Conservation (phyloP, 768 basidiomycete species). For the Imleria badia region DNA sequence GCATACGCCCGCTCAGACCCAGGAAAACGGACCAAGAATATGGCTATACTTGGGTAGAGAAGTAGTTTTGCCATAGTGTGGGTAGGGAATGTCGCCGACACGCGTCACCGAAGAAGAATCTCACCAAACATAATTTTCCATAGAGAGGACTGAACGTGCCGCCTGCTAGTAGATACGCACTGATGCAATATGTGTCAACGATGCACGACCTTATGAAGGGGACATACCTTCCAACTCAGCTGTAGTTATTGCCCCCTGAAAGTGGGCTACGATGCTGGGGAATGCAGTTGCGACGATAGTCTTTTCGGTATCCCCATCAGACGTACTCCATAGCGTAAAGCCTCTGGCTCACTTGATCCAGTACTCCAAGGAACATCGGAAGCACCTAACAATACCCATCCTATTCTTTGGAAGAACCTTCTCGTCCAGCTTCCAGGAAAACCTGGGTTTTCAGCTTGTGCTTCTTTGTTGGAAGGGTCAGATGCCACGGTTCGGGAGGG, state of each 20-base stretch:
- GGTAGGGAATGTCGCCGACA: background rate
- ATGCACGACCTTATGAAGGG: background rate
- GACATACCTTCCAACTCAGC: conserved; percentile 67
- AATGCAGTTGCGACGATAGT: conserved; percentile 69
- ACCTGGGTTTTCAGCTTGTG: conserved; percentile 12
- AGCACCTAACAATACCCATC: conserved; percentile 23
- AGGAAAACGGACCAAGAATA: conserved; percentile 59
- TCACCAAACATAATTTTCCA: conserved; percentile 59
- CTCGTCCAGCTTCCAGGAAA: conserved; percentile 51
- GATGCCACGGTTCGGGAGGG: background rate
- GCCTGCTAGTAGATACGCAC: conserved; percentile 72
- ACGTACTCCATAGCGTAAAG: background rate
- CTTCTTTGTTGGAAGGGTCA: background rate
- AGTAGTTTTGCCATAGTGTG: conserved; percentile 57
- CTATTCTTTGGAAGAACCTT: conserved; percentile 42
- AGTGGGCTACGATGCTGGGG: conserved; percentile 62
- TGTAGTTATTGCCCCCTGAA: conserved; percentile 63
- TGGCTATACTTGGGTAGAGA: conserved; percentile 59
- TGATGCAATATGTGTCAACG: conserved; percentile 20
- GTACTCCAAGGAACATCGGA: conserved; percentile 38
- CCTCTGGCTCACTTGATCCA: conserved; percentile 49
- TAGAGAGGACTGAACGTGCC: conserved; percentile 69
- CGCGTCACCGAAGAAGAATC: background rate
- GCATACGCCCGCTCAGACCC: background rate
- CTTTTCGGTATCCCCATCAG: conserved; percentile 29